Evolutionary conservation across 768 basidiomycete species (phyloP), one percentile per base, ranked within the genome.

Genomic region (Hericium erinaceus): DNA sequence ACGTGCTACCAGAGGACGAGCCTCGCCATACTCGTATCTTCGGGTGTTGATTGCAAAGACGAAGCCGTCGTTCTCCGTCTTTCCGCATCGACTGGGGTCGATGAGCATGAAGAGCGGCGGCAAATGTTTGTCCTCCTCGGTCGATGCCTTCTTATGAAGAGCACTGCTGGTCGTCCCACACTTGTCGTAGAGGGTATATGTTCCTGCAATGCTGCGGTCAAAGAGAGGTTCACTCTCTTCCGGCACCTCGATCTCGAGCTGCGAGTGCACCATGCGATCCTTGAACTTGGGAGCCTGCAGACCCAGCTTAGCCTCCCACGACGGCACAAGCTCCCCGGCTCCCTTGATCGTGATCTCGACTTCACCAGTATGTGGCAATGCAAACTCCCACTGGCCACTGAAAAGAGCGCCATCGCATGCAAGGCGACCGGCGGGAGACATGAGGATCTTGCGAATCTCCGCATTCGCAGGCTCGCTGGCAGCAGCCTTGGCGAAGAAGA

Each of bases 91-190:
- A 38, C 87, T 84, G 13, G 94, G 92, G 66, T 97, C 92, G 64
- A 97, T 81, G 64, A 97, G 79, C 75, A 91, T 74, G 69, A 84
- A 92, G 11, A 97, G 67, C 0, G 86, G 80, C 0, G 87, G 84
- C 28, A 82, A 70, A 7, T 70, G 66, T 2, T 56, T 62, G n/a
- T 83, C 81, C n/a, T 73, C 75, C 0, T 68, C 56, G 10, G 69
- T 69, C 15, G 68, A 52, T 22, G 75, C 66, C 61, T 80, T 85
- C 70, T 81, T 84, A 71, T 95, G 92, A 50, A 98, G 74, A 20
- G 88, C 87, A 24, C 80, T 78, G 66, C 89, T 92, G 8, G 95
- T 92, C 2, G 91, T 92, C 7, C 94, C 93, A 57, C 95, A 98
- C 67, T 85, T 87, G 61, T 89, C 85, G 54, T 94, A 74, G 51